phyloP scores from a whole-genome alignment of 495 filamentous ascomycete species.

The Stereocaulon alpinum region DNA sequence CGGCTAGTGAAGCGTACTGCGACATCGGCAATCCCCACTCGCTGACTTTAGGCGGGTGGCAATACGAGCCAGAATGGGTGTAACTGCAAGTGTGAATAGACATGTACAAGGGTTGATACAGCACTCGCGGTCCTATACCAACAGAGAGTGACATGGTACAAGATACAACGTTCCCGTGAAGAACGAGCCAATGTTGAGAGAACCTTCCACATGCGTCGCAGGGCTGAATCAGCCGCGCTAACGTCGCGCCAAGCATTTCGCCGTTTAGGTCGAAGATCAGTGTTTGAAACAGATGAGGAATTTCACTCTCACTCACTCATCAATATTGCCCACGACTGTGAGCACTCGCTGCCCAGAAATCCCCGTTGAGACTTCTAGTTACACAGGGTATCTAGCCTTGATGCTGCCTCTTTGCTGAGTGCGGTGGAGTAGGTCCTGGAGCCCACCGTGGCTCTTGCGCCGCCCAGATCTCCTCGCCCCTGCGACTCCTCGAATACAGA shows the following conservation, averaged over 20 bases:
- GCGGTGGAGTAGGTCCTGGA: background rate
- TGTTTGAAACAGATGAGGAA: background rate
- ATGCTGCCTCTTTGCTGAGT: constrained; percentile 8
- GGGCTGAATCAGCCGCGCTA: constrained; percentile 7
- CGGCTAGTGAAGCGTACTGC: constrained; percentile 3
- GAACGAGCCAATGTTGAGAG: background rate
- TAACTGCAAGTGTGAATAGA: too few species aligned
- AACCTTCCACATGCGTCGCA: background rate
- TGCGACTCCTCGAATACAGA: background rate
- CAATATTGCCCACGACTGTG: background rate
- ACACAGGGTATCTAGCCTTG: background rate
- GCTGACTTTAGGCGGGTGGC: background rate
- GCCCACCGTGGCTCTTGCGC: constrained; percentile 1
- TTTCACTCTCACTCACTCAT: background rate
- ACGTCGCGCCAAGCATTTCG: background rate
- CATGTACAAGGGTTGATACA: too few species aligned
- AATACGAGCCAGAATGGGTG: background rate
- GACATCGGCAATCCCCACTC: background rate
- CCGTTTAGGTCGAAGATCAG: background rate
- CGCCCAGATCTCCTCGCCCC: background rate
- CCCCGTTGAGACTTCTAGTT: background rate
- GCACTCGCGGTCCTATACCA: too few species aligned
- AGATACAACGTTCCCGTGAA: too few species aligned
- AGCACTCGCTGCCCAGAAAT: background rate
- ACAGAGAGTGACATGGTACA: too few species aligned